Conservation (phyloP, 129 eudicot species). For the Centella asiatica region DNA sequence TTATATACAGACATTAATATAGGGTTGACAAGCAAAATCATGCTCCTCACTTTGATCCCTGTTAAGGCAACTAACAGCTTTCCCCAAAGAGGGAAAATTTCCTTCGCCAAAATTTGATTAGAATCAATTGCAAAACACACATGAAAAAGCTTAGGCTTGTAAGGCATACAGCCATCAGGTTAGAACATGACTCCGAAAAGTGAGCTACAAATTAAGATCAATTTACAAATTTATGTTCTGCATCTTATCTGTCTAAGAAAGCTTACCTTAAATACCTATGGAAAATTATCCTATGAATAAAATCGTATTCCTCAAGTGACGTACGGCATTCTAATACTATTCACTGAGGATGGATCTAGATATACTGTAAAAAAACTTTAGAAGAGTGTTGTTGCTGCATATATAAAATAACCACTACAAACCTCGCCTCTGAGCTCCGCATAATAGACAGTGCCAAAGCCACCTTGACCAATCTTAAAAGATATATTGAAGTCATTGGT, state of each 20-base stretch:
- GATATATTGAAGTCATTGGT: constrained; percentile 83
- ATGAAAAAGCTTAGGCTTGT: background rate
- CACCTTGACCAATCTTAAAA: constrained; percentile 95
- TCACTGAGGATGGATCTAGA: too few relatives aligned
- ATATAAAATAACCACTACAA: constrained; percentile 14
- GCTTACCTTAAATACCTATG: too few relatives aligned
- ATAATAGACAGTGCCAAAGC: constrained; percentile 94
- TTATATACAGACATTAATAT: background rate
- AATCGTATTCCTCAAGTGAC: too few relatives aligned
- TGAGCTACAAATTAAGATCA: background rate
- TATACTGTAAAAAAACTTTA: too few relatives aligned
- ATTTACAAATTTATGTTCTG: background rate
- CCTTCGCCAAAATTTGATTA: background rate
- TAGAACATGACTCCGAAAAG: background rate
- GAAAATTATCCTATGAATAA: too few relatives aligned
- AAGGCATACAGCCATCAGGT: background rate
- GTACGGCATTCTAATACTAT: too few relatives aligned
- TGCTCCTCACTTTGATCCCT: background rate
- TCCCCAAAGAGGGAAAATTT: background rate
- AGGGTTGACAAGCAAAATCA: background rate
- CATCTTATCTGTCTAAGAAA: background rate
- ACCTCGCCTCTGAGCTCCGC: constrained; percentile 99
- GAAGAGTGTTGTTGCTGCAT: background rate
- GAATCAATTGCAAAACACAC: background rate
- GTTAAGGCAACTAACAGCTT: background rate